phyloP scores from a whole-genome alignment of 78 protist genomes.

The Bodo saltans region DNA sequence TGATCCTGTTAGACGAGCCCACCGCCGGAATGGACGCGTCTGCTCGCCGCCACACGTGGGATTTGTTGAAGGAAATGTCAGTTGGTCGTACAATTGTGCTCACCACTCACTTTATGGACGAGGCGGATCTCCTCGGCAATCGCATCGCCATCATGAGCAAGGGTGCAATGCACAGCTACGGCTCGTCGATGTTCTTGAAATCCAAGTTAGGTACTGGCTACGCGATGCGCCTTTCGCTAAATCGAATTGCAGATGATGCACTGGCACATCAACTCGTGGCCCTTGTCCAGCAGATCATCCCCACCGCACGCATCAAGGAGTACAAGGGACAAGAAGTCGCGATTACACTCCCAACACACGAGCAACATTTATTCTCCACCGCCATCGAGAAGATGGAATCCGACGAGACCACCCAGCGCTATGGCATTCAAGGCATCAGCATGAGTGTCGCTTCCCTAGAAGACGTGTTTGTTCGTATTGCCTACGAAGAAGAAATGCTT shows the following conservation, averaged over 20 bases:
- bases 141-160: conserved; percentile 45
- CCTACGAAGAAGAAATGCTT: conserved; percentile 2
- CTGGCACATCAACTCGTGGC: no score
- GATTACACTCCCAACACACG: background rate
- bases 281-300: background rate
- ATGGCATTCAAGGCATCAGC: background rate
- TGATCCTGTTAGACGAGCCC: conserved; percentile 49
- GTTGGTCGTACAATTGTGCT: conserved; percentile 28
- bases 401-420: background rate
- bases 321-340: background rate
- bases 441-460: conserved; percentile 24
- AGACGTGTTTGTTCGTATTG: conserved; percentile 17
- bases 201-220: conserved; percentile 77
- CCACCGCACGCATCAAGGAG: background rate
- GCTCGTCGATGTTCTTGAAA: conserved; percentile 60
- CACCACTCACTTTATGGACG: conserved; percentile 59
- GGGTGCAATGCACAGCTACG: conserved; percentile 28
- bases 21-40: conserved; percentile 51
- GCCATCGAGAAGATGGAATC: background rate
- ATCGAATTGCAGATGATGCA: background rate
- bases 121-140: conserved; percentile 50
- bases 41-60: conserved; percentile 40
- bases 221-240: conserved; percentile 26
- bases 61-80: conserved; percentile 14
- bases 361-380: background rate